phyloP scores from a whole-genome alignment of 2,329 filamentous ascomycete species.

The Tolypocladium inflatum region DNA sequence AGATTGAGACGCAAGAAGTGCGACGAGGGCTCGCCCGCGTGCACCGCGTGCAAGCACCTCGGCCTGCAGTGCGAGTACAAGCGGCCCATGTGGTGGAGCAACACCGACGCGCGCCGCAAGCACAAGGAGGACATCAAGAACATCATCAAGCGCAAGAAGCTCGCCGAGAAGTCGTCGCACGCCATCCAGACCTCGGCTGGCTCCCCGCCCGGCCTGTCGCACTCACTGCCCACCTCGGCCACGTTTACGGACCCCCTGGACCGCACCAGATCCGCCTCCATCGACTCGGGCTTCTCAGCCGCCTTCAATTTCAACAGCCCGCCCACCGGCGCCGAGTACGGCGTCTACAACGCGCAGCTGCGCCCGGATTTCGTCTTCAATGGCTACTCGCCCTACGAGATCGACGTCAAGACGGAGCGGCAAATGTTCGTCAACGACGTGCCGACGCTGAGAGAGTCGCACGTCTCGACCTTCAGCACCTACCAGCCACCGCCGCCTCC shows the following conservation, averaged over 20 bases:
- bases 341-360: slow-evolving; percentile 53
- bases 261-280: slow-evolving; percentile 65
- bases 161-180: slow-evolving; percentile 70
- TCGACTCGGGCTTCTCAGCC: slow-evolving; percentile 68
- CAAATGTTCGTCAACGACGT: slow-evolving; percentile 92
- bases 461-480: slow-evolving; percentile 88
- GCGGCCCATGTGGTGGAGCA: slow-evolving; percentile 94
- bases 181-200: slow-evolving; percentile 45
- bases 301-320: slow-evolving; percentile 65
- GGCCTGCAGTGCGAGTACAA: slow-evolving; percentile 92
- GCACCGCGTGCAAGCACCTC: slow-evolving; percentile 61
- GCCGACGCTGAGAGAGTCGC: slow-evolving; percentile 75
- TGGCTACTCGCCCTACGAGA: slow-evolving; percentile 72
- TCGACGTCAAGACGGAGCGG: slow-evolving; percentile 91
- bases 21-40: slow-evolving; percentile 53
- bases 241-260: slow-evolving; percentile 68
- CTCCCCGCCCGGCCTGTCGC: slow-evolving; percentile 70
- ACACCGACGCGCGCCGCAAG: slow-evolving; percentile 71
- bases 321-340: slow-evolving; percentile 44
- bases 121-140: slow-evolving; percentile 96
- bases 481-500: slow-evolving; percentile 69
- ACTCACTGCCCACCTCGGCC: slow-evolving; percentile 73
- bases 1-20: slow-evolving; percentile 60
- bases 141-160: slow-evolving; percentile 95
- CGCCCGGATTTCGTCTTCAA: slow-evolving; percentile 50